Evolutionary conservation across 1,139 yeast genomes (phyloP), one percentile per base, ranked within the genome.

Genomic region (Torulaspora pretoriensis): DNA sequence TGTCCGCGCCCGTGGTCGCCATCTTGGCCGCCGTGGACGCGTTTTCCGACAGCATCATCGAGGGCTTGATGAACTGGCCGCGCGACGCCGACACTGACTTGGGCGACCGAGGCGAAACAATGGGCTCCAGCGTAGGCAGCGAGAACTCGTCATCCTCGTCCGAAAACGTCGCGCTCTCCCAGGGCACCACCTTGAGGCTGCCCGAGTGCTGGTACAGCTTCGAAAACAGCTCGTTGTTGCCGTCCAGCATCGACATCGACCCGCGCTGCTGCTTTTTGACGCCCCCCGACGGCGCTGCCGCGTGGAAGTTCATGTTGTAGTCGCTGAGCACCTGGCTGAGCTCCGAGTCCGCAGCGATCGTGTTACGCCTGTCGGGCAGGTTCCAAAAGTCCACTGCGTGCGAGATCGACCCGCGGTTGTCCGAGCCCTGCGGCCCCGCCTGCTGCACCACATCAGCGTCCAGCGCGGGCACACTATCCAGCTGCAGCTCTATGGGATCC

Each of bases 381-480:
- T 54, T 59, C 65, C 65, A 60, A 38, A 57, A 53, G 39, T 62
- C 63, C 8, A 58, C 46, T 25, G 52, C 47, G 38, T 60, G 58
- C 9, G 66, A 62, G 16, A 62, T 61, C 2, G 65, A 60, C 13
- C 55, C 55, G 19, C 65, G 49, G 4, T 54, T 46, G 14, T 45
- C 47, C n/a, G 57, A 27, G 8, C 48, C 28, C 26, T 36, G 38
- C 9, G 51, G 52, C 16, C 46, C 30, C 10, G 53, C 38, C n/a
- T 45, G 42, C 2, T 50, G 44, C 2, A 54, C 46, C 2, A 57
- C 56, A 28, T 54, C 61, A 40, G 63, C 58, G 43, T 48, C 54
- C 14, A 30, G 7, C 22, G 29, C 16, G 8, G 32, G 26, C 30
- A 22, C 22, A 14, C 43, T 41, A 24, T 47, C 42, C 16, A 39